Evolutionary conservation across 768 basidiomycete genomes (phyloP), one percentile per base, ranked within the genome.

Genomic region (Mycena capillaripes): DNA sequence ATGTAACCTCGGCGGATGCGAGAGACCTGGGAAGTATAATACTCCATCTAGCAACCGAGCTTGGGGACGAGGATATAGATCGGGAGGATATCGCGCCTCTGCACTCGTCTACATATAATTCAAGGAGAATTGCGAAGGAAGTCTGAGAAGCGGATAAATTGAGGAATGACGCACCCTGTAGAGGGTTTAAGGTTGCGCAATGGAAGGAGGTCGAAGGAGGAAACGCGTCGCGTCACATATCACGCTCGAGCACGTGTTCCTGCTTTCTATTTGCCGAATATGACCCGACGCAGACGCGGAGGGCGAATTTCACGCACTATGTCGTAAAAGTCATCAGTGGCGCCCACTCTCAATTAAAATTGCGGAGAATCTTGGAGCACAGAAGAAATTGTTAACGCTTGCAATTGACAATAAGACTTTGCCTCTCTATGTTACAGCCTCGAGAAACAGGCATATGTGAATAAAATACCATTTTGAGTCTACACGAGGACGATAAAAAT

Each of bases 151-250:
- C 52, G 52, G 52, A 4, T 14, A 27, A 53, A 53, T 53, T 27
- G 25, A 53, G 52, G 52, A 30, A 53, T 53, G 25, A 53, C 52
- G 27, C 52, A n/a, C n/a, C n/a, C n/a, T n/a, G n/a, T n/a, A n/a
- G n/a, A n/a, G n/a, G n/a, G 27, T 50, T 23, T 25, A 29, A 53
- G 23, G 10, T 9, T 12, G 34, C 34, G 12, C 7, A 8, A 42
- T 10, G 42, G 10, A 8, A 42, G 9, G 4, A 42, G 16, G 12
- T 42, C 17, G 9, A 4, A 12, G 12, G 27, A 4, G 9, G 12
- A 53, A 53, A 53, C 52, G 52, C 52, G 52, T 53, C 52, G 52
- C 52, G 52, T 53, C 52, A 53, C 52, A 30, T 27, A 11, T 27
- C 52, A 53, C 52, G 52, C 23, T 19, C 4, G 23, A 8, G 21